phyloP scores from a whole-genome alignment of 495 filamentous ascomycete genomes.

The Aspergillus funiculosus region DNA sequence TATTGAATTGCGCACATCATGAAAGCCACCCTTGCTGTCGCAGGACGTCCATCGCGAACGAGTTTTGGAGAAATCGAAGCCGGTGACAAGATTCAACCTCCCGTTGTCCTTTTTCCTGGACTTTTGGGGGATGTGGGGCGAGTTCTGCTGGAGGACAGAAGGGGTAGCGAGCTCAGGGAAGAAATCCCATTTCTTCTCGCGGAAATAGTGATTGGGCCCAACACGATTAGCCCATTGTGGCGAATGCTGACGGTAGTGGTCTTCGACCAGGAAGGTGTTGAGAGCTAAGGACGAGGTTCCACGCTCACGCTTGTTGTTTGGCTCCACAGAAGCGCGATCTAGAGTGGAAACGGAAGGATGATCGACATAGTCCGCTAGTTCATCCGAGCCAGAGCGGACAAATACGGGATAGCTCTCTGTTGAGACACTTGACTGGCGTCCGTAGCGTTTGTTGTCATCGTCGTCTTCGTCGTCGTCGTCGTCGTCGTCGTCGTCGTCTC shows the following conservation, averaged over 20 bases:
- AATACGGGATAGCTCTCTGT: slow-evolving; percentile 37
- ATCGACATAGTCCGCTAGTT: slow-evolving; percentile 27
- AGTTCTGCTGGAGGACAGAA: slow-evolving; percentile 20
- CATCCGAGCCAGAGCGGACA: slow-evolving; percentile 33
- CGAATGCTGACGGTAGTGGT: slow-evolving; percentile 25
- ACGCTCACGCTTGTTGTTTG: slow-evolving; percentile 10
- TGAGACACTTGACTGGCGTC: slow-evolving; percentile 28
- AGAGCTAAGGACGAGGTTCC: slow-evolving; percentile 14
- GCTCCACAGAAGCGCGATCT: slow-evolving; percentile 13
- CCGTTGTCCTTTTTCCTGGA: slow-evolving; percentile 24
- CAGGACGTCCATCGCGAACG: slow-evolving; percentile 25
- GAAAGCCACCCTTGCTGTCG: slow-evolving; percentile 19
- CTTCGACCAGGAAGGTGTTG: slow-evolving; percentile 24
- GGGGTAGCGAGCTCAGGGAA: slow-evolving; percentile 42
- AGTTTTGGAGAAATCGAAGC: slow-evolving; percentile 21
- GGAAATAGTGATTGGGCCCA: slow-evolving; percentile 42
- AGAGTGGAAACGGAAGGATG: slow-evolving; percentile 15
- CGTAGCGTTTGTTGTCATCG: slow-evolving; percentile 13
- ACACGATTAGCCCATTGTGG: slow-evolving; percentile 23
- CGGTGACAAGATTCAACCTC: slow-evolving; percentile 24
- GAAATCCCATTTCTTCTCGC: slow-evolving; percentile 47
- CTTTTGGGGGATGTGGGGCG: slow-evolving; percentile 15
- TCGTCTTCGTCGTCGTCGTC: slow-evolving; percentile 5
- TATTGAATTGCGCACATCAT: slow-evolving; percentile 36
- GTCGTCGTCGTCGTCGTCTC: slow-evolving; percentile 8